phyloP scores from a whole-genome alignment of 2,329 filamentous ascomycete genomes.

The Cadophora malorum region DNA sequence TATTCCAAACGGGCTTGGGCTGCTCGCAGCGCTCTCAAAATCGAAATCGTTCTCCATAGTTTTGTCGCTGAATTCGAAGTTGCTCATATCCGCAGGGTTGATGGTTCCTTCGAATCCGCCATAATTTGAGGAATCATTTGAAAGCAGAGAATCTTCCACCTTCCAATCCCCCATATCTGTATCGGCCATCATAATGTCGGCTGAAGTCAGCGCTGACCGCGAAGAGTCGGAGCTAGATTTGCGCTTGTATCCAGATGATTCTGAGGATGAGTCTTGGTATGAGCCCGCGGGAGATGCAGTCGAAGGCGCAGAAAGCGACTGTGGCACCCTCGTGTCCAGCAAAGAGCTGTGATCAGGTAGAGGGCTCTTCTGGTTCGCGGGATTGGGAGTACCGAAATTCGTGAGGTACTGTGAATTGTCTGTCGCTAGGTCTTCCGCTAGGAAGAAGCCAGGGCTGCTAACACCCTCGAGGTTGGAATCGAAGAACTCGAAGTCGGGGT shows the following conservation, averaged over 20 bases:
- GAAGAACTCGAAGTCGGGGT: conserved; percentile 49
- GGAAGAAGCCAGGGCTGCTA: conserved; percentile 43
- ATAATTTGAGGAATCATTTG: conserved; percentile 50
- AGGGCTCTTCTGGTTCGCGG: conserved; percentile 39
- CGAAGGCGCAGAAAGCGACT: conserved; percentile 41
- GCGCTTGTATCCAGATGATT: conserved; percentile 58
- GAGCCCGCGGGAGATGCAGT: conserved; percentile 47
- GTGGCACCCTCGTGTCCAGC: conserved; percentile 35
- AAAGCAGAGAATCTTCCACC: conserved; percentile 45
- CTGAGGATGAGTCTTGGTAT: conserved; percentile 58
- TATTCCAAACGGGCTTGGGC: conserved; percentile 52
- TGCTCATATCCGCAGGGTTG: conserved; percentile 46
- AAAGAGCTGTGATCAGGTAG: conserved; percentile 33
- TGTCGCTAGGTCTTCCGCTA: conserved; percentile 41
- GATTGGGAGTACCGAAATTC: conserved; percentile 39
- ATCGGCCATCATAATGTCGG: conserved; percentile 54
- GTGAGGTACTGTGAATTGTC: conserved; percentile 38
- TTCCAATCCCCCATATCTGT: conserved; percentile 54
- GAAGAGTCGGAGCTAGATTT: conserved; percentile 55
- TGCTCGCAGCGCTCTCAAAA: conserved; percentile 65
- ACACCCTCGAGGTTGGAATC: conserved; percentile 45
- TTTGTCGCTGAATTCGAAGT: conserved; percentile 50
- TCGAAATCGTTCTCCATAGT: conserved; percentile 60
- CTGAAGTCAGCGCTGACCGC: conserved; percentile 50
- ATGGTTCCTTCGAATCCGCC: conserved; percentile 48